phyloP scores from a whole-genome alignment of 192 early-diverging fungal genomes.

The Coemansia asiatica region DNA sequence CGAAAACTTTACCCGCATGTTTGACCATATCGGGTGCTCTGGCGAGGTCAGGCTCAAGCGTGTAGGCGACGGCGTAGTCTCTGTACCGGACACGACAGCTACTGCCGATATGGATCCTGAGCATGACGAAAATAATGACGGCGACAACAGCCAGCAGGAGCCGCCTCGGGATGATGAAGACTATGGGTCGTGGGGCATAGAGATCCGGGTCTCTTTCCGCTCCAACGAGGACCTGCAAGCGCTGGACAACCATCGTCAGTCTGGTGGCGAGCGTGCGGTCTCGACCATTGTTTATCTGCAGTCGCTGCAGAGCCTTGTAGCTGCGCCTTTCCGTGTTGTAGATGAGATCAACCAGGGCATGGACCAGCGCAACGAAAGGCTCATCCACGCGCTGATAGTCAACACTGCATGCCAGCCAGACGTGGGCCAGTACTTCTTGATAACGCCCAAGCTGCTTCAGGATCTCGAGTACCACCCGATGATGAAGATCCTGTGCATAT shows the following conservation, averaged over 20 bases:
- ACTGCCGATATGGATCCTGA: neutral
- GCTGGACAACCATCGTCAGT: conserved; percentile 87
- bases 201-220: conserved; percentile 94
- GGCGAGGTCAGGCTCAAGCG: conserved; percentile 41
- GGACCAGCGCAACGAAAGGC: conserved; percentile 94
- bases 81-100: neutral
- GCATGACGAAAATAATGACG: neutral
- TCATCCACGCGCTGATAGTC: conserved; percentile 92
- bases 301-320: conserved; percentile 80
- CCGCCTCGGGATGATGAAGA: conserved; percentile 63
- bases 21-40: conserved; percentile 62
- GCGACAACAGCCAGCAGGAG: neutral
- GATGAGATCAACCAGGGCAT: conserved; percentile 99
- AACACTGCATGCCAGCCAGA: conserved; percentile 69
- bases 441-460: conserved; percentile 97
- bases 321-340: conserved; percentile 95
- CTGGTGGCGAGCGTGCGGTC: conserved; percentile 95
- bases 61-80: conserved; percentile 30
- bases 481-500: conserved; percentile 92
- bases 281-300: conserved; percentile 96
- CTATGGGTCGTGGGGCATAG: conserved; percentile 90
- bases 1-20: conserved; percentile 66
- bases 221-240: conserved; percentile 78
- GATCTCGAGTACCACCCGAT: conserved; percentile 87
- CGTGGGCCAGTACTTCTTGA: conserved; percentile 80